Evolutionary conservation across 164 flowering plant species (phyloP).

Genomic region (Chimonanthus salicifolius): DNA sequence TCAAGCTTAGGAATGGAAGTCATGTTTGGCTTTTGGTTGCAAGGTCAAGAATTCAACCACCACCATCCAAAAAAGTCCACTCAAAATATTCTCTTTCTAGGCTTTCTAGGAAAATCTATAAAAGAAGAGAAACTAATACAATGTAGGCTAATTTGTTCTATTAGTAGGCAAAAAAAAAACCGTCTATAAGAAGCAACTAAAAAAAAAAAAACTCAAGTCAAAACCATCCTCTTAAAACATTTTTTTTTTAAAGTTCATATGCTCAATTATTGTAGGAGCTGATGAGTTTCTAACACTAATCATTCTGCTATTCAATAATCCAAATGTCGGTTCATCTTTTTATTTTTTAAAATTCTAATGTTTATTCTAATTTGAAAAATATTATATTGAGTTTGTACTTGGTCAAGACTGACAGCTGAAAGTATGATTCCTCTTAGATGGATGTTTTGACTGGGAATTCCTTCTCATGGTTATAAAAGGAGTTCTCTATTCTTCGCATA

Average conservation of each 20-base stretch:
- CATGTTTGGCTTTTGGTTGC: not conserved
- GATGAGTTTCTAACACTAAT: not conserved
- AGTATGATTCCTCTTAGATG: not conserved
- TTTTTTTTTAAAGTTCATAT: not conserved
- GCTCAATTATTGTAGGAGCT: not conserved
- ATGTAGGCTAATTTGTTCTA: not conserved
- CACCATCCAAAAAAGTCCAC: not conserved
- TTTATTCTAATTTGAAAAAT: not conserved
- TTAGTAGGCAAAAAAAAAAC: not conserved
- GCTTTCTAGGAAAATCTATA: not conserved
- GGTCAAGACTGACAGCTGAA: not conserved
- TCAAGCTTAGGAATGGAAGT: slow-evolving; percentile 2
- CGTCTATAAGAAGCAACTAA: not conserved
- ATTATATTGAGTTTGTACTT: not conserved
- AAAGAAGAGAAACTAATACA: not conserved
- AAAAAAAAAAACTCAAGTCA: not conserved
- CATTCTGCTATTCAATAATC: not conserved
- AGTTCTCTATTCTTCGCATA: not conserved
- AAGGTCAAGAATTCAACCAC: not conserved
- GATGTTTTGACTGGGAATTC: slow-evolving; percentile 3
- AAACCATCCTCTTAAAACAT: not conserved
- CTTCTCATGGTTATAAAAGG: slow-evolving; percentile 8
- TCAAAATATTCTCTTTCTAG: not conserved
- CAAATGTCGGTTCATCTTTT: not conserved
- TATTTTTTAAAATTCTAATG: no score